Percentiles rank a stretch among this genome's conserved stretches.
phyloP scores from a whole-genome alignment of 2,329 filamentous ascomycete genomes.

The Penicillium sumatraense region DNA sequence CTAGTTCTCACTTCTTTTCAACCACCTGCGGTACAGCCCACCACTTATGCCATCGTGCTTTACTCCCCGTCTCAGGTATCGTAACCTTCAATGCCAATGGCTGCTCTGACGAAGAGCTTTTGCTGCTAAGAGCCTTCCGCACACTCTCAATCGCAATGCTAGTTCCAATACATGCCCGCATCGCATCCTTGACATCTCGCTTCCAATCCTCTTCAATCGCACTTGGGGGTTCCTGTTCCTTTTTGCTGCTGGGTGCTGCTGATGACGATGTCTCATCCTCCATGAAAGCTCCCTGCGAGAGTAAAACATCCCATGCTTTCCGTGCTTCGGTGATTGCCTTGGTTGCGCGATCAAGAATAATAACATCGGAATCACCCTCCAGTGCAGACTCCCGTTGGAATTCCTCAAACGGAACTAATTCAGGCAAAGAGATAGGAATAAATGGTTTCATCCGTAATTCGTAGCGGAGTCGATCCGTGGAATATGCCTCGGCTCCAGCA shows the following conservation, averaged over 20 bases:
- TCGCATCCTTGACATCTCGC: conserved; percentile 61
- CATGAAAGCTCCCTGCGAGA: conserved; percentile 44
- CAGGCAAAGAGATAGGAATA: conserved; percentile 67
- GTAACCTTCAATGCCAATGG: conserved; percentile 38
- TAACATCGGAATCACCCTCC: conserved; percentile 48
- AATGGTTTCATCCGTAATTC: conserved; percentile 89
- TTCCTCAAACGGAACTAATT: conserved; percentile 67
- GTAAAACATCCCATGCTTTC: conserved; percentile 48
- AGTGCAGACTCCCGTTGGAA: conserved; percentile 55
- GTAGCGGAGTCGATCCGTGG: conserved; percentile 70
- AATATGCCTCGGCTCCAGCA: conserved; percentile 64
- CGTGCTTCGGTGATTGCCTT: conserved; percentile 45
- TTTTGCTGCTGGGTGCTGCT: neutral
- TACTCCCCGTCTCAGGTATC: conserved; percentile 44
- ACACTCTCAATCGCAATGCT: conserved; percentile 67
- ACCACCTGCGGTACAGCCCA: conserved; percentile 50
- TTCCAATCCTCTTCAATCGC: conserved; percentile 66
- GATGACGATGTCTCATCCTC: conserved; percentile 19
- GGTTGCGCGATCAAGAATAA: conserved; percentile 46
- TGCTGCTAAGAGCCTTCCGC: conserved; percentile 57
- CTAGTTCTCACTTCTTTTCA: conserved; percentile 19
- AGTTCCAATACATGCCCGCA: conserved; percentile 73
- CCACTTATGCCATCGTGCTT: conserved; percentile 50
- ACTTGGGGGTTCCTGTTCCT: conserved; percentile 39
- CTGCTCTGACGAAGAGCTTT: conserved; percentile 1